Evolutionary conservation across 805 yeast genomes (phyloP), one percentile per base, ranked within the genome.

Genomic region (Pichia manshurica): DNA sequence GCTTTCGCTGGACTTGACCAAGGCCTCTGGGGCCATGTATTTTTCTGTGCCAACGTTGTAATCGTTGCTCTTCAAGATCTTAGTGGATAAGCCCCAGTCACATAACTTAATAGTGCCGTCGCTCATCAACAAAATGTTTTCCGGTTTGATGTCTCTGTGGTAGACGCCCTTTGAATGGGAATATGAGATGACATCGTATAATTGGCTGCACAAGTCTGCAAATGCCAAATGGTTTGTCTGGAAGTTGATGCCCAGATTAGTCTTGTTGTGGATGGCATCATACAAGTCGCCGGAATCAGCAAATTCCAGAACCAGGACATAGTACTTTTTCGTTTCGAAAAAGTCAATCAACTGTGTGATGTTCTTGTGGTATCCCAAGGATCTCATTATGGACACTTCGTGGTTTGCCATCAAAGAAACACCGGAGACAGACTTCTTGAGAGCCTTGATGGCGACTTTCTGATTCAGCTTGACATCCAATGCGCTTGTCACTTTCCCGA

Each of bases 71-170:
- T 56, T 56, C 20, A 49, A 48, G 23, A 56, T 52, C 39, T 51
- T 41, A 8, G 83, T 77, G 20, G 86, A 75, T 44, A 82, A 72
- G 0, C 90, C 90, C 87, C 87, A 83, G 61, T 83, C 89, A 47
- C 87, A 81, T 42, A 83, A 64, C 61, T 83, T 83, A 43, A 82
- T 69, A 25, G 73, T 61, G 40, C 82, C 81, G 44, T 70, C 64
- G 4, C 63, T 62, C 53, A 74, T 74, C 44, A 83, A 65, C 29
- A 83, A 64, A 25, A 83, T 73, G 56, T 83, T 83, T 63, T 83
- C 90, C 1, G 90, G 90, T 62, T 83, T 83, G 48, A 83, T 73
- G 59, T 83, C 90, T 42, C 90, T 69, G 61, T 83, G 90, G 53
- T 77, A 82, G 13, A 83, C 71, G 0, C 83, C 82, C 37, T 67